Evolutionary conservation across 1,284 basidiomycete species (phyloP).

Genomic region (Singerocomus inundabilis): DNA sequence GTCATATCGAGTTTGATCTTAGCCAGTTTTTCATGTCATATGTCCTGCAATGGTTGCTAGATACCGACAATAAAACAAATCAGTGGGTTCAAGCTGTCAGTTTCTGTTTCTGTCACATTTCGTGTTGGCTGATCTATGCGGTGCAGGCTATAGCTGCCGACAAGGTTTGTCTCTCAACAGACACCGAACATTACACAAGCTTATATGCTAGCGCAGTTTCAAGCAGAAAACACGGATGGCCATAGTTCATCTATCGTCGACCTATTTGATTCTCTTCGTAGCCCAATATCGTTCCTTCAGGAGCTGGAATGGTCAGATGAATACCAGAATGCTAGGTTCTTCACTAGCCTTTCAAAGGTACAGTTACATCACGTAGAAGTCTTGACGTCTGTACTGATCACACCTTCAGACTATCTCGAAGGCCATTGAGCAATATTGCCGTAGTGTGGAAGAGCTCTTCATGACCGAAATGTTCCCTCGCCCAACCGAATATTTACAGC

Average conservation of each 20-base stretch:
- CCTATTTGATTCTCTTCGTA: slow-evolving; percentile 91
- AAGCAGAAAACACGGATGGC: slow-evolving; percentile 78
- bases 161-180: slow-evolving; percentile 52
- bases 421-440: slow-evolving; percentile 91
- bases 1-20: slow-evolving; percentile 63
- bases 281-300: slow-evolving; percentile 86
- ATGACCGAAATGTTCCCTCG: slow-evolving; percentile 93
- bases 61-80: slow-evolving; percentile 86
- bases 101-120: slow-evolving; percentile 10
- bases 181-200: not conserved
- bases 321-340: slow-evolving; percentile 87
- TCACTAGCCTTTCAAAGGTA: slow-evolving; percentile 84
- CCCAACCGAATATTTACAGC: slow-evolving; percentile 69
- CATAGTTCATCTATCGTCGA: slow-evolving; percentile 97
- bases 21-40: slow-evolving; percentile 84
- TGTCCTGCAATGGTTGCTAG: slow-evolving; percentile 87
- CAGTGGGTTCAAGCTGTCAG: slow-evolving; percentile 92
- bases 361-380: slow-evolving; percentile 2
- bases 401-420: slow-evolving; percentile 78
- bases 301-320: slow-evolving; percentile 91
- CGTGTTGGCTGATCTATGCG: slow-evolving; percentile 5
- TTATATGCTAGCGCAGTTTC: slow-evolving; percentile 57
- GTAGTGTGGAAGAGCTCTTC: slow-evolving; percentile 85
- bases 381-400: slow-evolving; percentile 3
- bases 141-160: slow-evolving; percentile 81